Evolutionary conservation across 2,329 filamentous ascomycete genomes (phyloP).

Genomic region (Aspergillus quadrilineatus): DNA sequence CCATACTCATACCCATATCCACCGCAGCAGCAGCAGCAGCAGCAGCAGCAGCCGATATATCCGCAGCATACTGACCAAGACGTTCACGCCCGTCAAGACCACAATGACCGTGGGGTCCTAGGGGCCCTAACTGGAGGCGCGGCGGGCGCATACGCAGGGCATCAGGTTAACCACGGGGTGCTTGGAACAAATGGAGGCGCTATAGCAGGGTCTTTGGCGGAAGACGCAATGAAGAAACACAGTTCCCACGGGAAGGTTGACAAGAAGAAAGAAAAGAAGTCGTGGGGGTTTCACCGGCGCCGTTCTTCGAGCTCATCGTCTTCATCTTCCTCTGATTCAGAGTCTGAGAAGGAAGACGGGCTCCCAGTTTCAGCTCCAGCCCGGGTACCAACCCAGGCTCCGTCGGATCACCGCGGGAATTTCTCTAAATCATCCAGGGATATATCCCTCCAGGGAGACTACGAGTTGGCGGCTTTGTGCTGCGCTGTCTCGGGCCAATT

Average conservation of each 20-base stretch:
- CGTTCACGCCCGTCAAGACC: slow-evolving; percentile 14
- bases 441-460: slow-evolving; percentile 36
- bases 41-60: slow-evolving; percentile 4
- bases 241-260: slow-evolving; percentile 26
- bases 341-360: background rate
- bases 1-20: background rate
- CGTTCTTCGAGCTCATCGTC: background rate
- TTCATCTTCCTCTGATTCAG: background rate
- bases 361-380: background rate
- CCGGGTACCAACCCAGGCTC: background rate
- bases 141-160: slow-evolving; percentile 44
- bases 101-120: slow-evolving; percentile 43
- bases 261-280: slow-evolving; percentile 12
- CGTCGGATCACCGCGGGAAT: slow-evolving; percentile 29
- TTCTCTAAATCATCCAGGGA: slow-evolving; percentile 35
- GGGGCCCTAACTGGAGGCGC: slow-evolving; percentile 47
- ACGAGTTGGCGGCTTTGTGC: slow-evolving; percentile 40
- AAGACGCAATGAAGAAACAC: slow-evolving; percentile 46
- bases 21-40: background rate
- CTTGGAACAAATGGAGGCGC: slow-evolving; percentile 48
- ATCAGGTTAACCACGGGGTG: slow-evolving; percentile 48
- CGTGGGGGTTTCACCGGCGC: slow-evolving; percentile 1
- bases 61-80: slow-evolving; percentile 16
- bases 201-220: slow-evolving; percentile 44
- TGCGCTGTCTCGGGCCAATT: slow-evolving; percentile 31